Evolutionary conservation across 2,329 filamentous ascomycete genomes (phyloP), one percentile per base, ranked within the genome.

Genomic region (Chrysoporthe austroafricana): DNA sequence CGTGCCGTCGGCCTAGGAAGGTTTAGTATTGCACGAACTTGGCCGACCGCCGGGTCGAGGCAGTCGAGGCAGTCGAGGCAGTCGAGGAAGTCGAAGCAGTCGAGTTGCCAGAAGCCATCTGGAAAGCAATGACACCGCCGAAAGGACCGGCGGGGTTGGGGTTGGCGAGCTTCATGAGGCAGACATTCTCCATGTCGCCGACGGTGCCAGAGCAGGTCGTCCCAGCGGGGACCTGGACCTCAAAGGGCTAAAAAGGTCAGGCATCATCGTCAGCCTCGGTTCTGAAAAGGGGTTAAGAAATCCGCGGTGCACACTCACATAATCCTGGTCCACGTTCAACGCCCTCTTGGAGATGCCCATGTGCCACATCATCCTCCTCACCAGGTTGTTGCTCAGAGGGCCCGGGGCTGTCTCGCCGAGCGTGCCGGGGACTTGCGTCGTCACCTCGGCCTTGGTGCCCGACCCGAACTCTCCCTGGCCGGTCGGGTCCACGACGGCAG

Each of bases 111-210:
- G 34, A 32, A 4, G 71, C 70, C 60, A 72, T 70, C 64, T 72
- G 71, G 71, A 73, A 72, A 13, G 71, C 70, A 26, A 73, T 64
- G 48, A 67, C 66, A 21, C 71, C 70, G 32, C 71, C 71, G 36
- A 72, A 73, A 11, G 71, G 71, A 3, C 71, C 70, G 6, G 62
- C 66, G 16, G 48, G 44, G 63, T 69, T 72, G 63, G 72, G 65
- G 65, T 73, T 73, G 54, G 66, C 70, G 60, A 73, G 56, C 70
- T 73, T 73, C 63, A 73, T 36, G 13, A 73, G 67, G 42, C 71
- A 73, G 46, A 73, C 69, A 48, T 70, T 70, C 43, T 32, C 32
- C 61, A 44, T 32, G 18, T 63, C 63, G 52, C 63, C 62, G 50
- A 65, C 66, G 14, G 63, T 63, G 26, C 71, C 71, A 1, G 59